Evolutionary conservation across 2,329 filamentous ascomycete species (phyloP).

Genomic region (Phaeosphaeria sp.): DNA sequence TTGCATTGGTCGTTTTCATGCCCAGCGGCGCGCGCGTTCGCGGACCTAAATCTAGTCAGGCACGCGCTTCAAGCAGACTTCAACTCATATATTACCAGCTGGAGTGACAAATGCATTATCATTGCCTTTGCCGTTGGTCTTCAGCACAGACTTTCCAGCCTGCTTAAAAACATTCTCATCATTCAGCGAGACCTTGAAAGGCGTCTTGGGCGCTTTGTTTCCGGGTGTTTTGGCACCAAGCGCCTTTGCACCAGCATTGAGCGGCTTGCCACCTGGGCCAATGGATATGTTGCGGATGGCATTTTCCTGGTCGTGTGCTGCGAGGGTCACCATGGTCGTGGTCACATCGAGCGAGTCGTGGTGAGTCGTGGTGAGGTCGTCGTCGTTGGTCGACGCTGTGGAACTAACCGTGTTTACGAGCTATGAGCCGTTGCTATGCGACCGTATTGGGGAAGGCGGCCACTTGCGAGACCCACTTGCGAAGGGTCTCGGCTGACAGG

Average conservation of each 20-base stretch:
- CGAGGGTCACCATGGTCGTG: conserved; percentile 68
- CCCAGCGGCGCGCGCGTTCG: conserved; percentile 82
- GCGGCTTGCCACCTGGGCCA: conserved; percentile 72
- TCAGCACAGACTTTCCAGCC: conserved; percentile 65
- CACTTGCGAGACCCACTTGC: background rate
- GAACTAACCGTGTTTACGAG: background rate
- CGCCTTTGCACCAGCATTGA: conserved; percentile 68
- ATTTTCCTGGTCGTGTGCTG: conserved; percentile 85
- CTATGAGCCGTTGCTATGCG: conserved; percentile 2
- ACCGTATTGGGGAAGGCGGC: conserved; percentile 3
- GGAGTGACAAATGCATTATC: conserved; percentile 79
- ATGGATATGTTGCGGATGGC: conserved; percentile 76
- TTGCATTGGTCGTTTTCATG: conserved; percentile 96
- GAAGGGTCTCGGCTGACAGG: conserved; percentile 1
- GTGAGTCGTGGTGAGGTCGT: conserved; percentile 21
- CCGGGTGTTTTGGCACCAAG: conserved; percentile 80
- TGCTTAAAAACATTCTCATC: conserved; percentile 81
- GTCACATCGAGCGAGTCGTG: conserved; percentile 42
- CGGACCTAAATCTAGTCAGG: conserved; percentile 13
- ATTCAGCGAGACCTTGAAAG: conserved; percentile 76
- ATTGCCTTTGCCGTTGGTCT: conserved; percentile 63
- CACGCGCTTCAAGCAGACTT: conserved; percentile 1
- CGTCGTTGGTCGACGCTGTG: conserved; percentile 8
- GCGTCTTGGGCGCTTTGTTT: conserved; percentile 78
- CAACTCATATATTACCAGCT: conserved; percentile 62